Percentiles rank a stretch among this genome's conserved stretches.
Conservation (phyloP, 192 early-diverging fungal species). For the Kickxella alabastrina region DNA sequence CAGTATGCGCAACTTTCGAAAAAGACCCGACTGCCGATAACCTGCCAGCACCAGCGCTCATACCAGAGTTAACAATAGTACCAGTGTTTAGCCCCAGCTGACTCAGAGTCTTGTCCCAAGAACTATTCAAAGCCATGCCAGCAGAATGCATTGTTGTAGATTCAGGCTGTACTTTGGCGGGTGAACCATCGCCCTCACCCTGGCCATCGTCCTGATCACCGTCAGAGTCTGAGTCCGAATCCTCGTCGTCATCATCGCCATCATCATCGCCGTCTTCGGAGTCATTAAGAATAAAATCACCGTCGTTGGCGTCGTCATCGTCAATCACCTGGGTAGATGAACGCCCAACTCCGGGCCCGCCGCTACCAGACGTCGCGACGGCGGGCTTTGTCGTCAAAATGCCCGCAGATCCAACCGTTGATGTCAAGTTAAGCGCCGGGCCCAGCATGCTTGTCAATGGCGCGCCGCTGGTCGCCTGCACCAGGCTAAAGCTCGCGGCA, state of each 20-base stretch:
- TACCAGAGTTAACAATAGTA: not conserved
- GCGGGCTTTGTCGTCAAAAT: not conserved
- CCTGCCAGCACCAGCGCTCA: not conserved
- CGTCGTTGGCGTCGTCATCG: constrained; percentile 47
- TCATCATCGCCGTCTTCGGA: constrained; percentile 30
- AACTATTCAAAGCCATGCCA: not conserved
- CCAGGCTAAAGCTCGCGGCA: not conserved
- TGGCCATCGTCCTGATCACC: not conserved
- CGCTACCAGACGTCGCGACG: not conserved
- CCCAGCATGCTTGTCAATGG: not conserved
- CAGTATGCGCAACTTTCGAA: too few species aligned
- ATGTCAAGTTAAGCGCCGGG: not conserved
- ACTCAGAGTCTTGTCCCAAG: constrained; percentile 33
- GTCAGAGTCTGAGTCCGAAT: not conserved
- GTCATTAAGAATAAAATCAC: constrained; percentile 44
- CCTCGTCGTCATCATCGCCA: constrained; percentile 11
- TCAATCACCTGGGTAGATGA: constrained; percentile 5
- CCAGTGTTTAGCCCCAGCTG: constrained; percentile 24
- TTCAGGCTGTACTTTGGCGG: not conserved
- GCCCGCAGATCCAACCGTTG: not conserved
- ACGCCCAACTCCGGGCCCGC: not conserved
- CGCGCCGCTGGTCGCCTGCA: not conserved
- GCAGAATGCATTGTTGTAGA: too few species aligned
- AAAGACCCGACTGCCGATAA: not conserved
- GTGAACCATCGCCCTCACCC: not conserved